phyloP scores from a whole-genome alignment of 148 eudicot genomes.

The Camellia japonica region DNA sequence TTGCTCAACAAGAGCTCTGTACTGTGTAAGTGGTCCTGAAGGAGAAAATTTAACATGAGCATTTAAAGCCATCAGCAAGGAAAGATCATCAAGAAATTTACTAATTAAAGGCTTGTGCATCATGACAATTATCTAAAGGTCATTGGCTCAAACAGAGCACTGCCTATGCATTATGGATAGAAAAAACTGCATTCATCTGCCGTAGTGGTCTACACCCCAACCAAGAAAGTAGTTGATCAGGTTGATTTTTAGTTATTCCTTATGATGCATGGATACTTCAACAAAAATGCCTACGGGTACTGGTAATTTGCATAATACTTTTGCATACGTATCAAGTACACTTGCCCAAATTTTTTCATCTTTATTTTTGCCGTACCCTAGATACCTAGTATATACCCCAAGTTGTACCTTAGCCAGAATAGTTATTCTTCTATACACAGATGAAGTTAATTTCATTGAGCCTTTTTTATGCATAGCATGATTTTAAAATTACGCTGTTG shows the following conservation, averaged over 20 bases:
- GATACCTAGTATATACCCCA: too few relatives aligned
- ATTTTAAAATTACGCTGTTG: too few relatives aligned
- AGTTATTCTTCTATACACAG: too few relatives aligned
- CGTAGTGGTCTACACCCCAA: not conserved
- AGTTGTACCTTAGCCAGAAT: too few relatives aligned
- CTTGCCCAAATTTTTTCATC: too few relatives aligned
- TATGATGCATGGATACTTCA: not conserved
- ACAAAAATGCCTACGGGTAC: too few relatives aligned
- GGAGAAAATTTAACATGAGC: not conserved
- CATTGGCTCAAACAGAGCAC: not conserved
- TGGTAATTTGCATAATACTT: too few relatives aligned
- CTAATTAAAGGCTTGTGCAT: not conserved
- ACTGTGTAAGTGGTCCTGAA: slow-evolving; percentile 68
- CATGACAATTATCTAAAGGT: not conserved
- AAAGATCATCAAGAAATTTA: not conserved
- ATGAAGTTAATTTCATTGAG: too few relatives aligned
- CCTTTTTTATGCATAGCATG: too few relatives aligned
- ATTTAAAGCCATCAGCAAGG: not conserved
- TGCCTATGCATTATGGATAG: not conserved
- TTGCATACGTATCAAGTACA: too few relatives aligned
- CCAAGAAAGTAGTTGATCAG: not conserved
- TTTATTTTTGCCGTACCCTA: too few relatives aligned
- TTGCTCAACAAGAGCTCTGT: slow-evolving; percentile 64
- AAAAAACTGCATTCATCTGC: not conserved
- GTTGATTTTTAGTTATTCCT: not conserved